Evolutionary conservation across 2,329 filamentous ascomycete genomes (phyloP), one percentile per base, ranked within the genome.

Genomic region (Fusarium illudens): DNA sequence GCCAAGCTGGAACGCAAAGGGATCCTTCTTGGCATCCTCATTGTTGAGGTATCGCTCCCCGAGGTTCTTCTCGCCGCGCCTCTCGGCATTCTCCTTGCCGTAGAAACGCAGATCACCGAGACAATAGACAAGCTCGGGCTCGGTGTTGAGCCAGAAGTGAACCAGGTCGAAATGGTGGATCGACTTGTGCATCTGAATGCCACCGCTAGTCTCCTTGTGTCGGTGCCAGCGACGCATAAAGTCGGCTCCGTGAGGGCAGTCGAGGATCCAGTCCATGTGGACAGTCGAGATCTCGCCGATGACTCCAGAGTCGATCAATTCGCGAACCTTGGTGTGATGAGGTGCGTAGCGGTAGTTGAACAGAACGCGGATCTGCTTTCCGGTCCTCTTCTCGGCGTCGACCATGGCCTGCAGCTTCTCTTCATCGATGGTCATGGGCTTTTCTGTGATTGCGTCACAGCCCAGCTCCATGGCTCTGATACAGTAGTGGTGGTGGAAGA

Each of bases 281-380:
- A 89, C 84, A 13, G 83, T 85, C 6, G 84, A 83, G 1, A 89
- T 84, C 13, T 77, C 78, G 2, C 87, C 87, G 62, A 89, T 87
- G 4, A 83, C 84, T 0, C 85, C 85, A 0, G 83, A 81, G 3
- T 79, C 80, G 2, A 89, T 72, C 0, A 89, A 70, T 70, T 87
- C 83, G 58, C 81, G 83, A 3, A 89, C 79, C 64, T 85, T 87
- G 19, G 86, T 89, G 73, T 89, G 87, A 76, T 89, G 87, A 13
- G 87, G 87, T 27, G 87, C 86, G 68, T 89, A 89, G 15, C 87
- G 84, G 75, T 89, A 89, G 78, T 89, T 89, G 80, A 89, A 89
- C 0, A 85, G 84, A 3, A 89, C 87, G 15, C 87, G 82, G 4
- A 89, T 80, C 42, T 82, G 80, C 7, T 82, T 79, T 5, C 78